A percentile compares a stretch with the other conserved stretches of the same genome.
These are phyloP conservation scores for Microbotryum lychnidis-dioicae DNA, from an alignment of 1,284 basidiomycete species.

Conservation along the genomic window DNA sequence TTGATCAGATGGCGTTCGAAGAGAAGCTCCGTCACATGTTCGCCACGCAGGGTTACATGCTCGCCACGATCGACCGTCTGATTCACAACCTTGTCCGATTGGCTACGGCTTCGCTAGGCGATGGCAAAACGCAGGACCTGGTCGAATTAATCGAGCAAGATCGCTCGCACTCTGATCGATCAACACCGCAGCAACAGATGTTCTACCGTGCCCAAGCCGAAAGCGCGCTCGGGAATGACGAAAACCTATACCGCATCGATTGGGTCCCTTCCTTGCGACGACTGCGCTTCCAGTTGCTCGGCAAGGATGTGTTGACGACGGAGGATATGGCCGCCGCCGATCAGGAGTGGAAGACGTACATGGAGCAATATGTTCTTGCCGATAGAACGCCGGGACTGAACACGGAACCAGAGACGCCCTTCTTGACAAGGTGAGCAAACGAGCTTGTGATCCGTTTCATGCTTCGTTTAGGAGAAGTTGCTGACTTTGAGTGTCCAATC, in stretches of 20 bases:
- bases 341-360: constrained; percentile 35
- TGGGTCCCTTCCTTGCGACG: constrained; percentile 27
- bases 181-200: constrained; percentile 28
- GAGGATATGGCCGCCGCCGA: constrained; percentile 34
- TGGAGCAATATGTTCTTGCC: constrained; percentile 31
- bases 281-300: constrained; percentile 36
- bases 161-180: constrained; percentile 34
- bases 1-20: constrained; percentile 83
- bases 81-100: not conserved
- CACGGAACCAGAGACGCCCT: constrained; percentile 10
- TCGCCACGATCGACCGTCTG: constrained; percentile 41
- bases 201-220: constrained; percentile 33
- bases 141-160: constrained; percentile 31
- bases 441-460: not conserved
- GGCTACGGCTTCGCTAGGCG: constrained; percentile 5
- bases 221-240: constrained; percentile 32
- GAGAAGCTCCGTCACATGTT: constrained; percentile 96
- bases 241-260: constrained; percentile 37
- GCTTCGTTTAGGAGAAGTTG: not conserved
- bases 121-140: constrained; percentile 29
- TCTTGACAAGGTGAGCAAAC: constrained; percentile 20
- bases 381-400: constrained; percentile 29
- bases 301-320: constrained; percentile 34
- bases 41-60: constrained; percentile 69
- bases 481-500: constrained; percentile 6